Percentiles rank a stretch among this genome's conserved stretches.
These are phyloP conservation scores for Borovskyia barvae DNA, from an alignment of 208 protist genomes.

Conservation along the genomic window DNA sequence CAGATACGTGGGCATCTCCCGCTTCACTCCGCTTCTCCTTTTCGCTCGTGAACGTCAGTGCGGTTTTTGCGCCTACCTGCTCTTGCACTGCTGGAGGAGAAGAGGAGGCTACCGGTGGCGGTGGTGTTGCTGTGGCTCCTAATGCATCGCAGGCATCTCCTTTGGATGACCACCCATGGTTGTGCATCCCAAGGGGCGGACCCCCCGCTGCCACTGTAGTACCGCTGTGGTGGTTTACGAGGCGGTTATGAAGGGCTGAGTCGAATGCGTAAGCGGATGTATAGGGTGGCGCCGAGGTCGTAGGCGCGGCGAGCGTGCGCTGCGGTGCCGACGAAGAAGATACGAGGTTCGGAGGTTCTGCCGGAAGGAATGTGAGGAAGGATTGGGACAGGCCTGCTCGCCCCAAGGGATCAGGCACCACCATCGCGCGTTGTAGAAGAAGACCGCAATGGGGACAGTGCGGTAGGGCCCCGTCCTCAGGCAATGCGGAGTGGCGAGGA, in stretches of 20 bases:
- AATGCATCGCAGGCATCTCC: background rate
- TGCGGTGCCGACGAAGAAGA: too few relatives aligned
- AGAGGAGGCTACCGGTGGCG: background rate
- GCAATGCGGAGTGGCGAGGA: background rate
- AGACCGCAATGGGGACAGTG: background rate
- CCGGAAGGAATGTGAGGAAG: too few relatives aligned
- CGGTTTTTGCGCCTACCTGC: background rate
- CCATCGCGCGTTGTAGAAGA: too few relatives aligned
- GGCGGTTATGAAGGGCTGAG: conserved; percentile 2
- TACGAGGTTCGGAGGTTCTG: background rate
- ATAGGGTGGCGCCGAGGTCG: background rate
- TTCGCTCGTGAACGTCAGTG: background rate
- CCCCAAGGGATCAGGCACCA: too few relatives aligned
- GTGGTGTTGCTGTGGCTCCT: background rate
- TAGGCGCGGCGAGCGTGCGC: background rate
- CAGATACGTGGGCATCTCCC: too few relatives aligned
- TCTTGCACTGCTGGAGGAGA: background rate
- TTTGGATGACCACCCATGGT: background rate
- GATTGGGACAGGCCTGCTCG: too few relatives aligned
- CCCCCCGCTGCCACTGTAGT: too few relatives aligned
- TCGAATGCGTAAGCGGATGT: background rate
- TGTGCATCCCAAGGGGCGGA: background rate
- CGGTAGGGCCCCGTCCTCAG: background rate
- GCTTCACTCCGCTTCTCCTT: too few relatives aligned
- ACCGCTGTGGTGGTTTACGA: background rate